These are phyloP conservation scores for Aspergillus nomiae DNA, from an alignment of 2,329 filamentous ascomycete species.

Conservation along the genomic window DNA sequence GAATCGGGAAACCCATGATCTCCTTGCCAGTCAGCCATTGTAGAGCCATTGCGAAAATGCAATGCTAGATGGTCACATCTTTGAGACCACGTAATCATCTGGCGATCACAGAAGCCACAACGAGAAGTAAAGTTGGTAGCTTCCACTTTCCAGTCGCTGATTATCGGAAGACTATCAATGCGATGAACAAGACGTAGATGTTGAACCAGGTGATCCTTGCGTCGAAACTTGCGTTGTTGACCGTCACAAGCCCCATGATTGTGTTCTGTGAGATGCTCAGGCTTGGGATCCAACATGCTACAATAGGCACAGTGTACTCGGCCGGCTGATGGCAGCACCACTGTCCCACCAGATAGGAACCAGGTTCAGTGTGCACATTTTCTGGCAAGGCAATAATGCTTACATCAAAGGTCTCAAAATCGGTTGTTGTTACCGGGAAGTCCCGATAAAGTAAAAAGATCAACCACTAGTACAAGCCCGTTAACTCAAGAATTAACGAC, in stretches of 20 bases:
- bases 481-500: background rate
- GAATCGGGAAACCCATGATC: conserved; percentile 47
- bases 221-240: conserved; percentile 52
- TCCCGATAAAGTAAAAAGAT: background rate
- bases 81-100: conserved; percentile 53
- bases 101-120: conserved; percentile 54
- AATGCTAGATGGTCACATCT: conserved; percentile 54
- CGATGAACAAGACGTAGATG: conserved; percentile 55
- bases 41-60: conserved; percentile 53
- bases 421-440: background rate
- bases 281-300: conserved; percentile 45
- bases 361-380: background rate
- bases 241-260: conserved; percentile 51
- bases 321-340: conserved; percentile 8
- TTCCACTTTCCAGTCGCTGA: conserved; percentile 31
- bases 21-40: conserved; percentile 57
- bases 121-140: conserved; percentile 48
- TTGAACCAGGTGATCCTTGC: conserved; percentile 58
- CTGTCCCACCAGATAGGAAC: conserved; percentile 11
- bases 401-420: background rate
- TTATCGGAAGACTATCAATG: conserved; percentile 34
- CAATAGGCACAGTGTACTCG: conserved; percentile 51
- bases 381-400: background rate
- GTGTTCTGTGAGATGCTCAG: conserved; percentile 51
- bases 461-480: background rate